Evolutionary conservation across 176 grass and related monocot genomes (phyloP), one percentile per base, ranked within the genome.

Genomic region (Cenchrus fungigraminus): DNA sequence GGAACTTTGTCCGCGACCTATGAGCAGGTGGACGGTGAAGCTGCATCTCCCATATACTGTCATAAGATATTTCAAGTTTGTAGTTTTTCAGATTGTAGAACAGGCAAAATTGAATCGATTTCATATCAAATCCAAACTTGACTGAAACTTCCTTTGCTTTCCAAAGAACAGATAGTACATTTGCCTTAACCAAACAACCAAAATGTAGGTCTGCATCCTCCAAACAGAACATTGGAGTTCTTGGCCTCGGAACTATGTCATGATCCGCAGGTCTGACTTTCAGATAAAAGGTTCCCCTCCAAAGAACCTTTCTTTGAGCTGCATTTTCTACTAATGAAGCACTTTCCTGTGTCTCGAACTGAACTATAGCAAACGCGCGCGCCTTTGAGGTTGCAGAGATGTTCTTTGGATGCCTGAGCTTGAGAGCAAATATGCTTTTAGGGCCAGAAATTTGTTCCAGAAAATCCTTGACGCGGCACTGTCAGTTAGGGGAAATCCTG

Each of bases 31-130:
- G 94, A 34, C 82, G 68, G 20, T 98, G 91, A 75, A 98, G 90
- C 79, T 95, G 78, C 43, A 98, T 95, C 79, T 98, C 92, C 95
- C 95, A 98, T 82, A 98, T 95, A 68, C 92, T 95, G 61, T 98
- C 91, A 51, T 98, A 95, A 40, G 92, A 92, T 84, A 98, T 85
- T 81, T 98, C 92, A 76, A 98, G 91, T 72, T 91, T 95, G 55
- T 86, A 98, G 59, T 20, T 31, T 9, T 12, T 75, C 20, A 1
- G 45, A 56, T 51, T 74, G 72, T 68, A 37, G 17, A 12, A 51
- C 16, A 93, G 70, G 58, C 45, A 56, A 78, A 98, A 91, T 61
- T 80, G 29, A 68, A 98, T 88, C 69, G 84, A 95, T 79, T 84
- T 91, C 90, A 95, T 81, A 71, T 88, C 87, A 84, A 93, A 94